phyloP scores from a whole-genome alignment of 352 stramenopile species.

The Thraustochytrium striatum region DNA sequence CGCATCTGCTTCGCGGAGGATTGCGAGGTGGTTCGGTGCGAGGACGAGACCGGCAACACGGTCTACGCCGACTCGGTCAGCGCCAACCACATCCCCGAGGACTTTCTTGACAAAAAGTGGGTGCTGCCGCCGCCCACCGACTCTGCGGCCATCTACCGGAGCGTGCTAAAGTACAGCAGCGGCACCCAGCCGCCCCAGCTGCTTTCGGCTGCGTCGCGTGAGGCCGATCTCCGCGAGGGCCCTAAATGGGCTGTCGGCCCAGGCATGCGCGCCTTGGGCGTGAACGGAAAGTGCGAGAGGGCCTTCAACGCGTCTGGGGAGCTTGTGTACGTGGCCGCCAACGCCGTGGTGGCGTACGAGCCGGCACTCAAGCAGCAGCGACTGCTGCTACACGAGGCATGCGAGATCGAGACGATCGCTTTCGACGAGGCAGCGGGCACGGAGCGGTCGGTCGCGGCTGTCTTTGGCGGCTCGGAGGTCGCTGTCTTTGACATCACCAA shows the following conservation, averaged over 20 bases:
- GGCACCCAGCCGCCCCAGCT: too few species aligned
- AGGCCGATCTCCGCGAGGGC: not conserved
- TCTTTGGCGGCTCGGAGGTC: too few species aligned
- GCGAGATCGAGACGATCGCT: too few species aligned
- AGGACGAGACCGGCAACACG: not conserved
- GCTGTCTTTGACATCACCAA: too few species aligned
- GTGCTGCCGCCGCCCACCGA: not conserved
- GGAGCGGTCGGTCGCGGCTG: too few species aligned
- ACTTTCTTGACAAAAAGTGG: not conserved
- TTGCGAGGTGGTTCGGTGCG: constrained; percentile 13
- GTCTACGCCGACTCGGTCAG: constrained; percentile 19
- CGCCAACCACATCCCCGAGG: constrained; percentile 32
- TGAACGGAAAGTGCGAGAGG: not conserved
- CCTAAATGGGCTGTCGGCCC: not conserved
- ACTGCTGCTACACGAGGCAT: too few species aligned
- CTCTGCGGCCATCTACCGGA: not conserved
- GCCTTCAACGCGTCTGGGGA: constrained; percentile 7
- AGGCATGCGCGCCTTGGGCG: not conserved
- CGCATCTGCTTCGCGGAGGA: constrained; percentile 16
- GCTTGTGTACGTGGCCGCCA: not conserved
- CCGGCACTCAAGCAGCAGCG: not conserved
- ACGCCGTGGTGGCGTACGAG: not conserved
- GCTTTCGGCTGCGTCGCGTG: not conserved
- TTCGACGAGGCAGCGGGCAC: too few species aligned
- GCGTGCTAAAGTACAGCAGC: not conserved